Evolutionary conservation across 345 rosid genomes (phyloP).

Genomic region (Syzygium aqueum): DNA sequence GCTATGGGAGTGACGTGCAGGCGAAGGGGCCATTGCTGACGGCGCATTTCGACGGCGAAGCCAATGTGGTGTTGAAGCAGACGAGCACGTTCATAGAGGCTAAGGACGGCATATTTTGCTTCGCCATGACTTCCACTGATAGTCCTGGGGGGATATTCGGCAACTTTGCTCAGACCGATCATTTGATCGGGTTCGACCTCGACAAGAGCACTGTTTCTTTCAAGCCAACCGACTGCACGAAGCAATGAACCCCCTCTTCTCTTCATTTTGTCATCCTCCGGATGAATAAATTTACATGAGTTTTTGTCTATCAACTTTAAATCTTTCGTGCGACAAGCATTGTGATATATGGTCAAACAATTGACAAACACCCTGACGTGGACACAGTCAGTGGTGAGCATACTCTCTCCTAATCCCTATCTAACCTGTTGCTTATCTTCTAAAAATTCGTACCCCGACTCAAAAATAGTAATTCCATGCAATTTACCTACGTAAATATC

Average conservation of each 20-base stretch:
- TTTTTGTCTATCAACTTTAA: neutral
- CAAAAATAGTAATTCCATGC: neutral
- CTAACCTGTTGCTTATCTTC: neutral
- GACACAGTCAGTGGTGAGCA: neutral
- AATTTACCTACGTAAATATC: neutral
- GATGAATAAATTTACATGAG: neutral
- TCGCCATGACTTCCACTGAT: constrained; percentile 3
- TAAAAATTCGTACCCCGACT: neutral
- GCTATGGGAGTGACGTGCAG: constrained; percentile 11
- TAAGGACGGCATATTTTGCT: constrained; percentile 20
- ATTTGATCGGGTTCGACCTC: constrained; percentile 44
- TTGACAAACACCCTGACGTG: neutral
- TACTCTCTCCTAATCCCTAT: neutral
- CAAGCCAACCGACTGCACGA: constrained; percentile 34
- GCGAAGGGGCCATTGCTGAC: constrained; percentile 22
- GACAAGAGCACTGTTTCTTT: constrained; percentile 25
- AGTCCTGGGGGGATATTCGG: constrained; percentile 21
- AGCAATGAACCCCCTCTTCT: neutral
- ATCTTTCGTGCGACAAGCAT: neutral
- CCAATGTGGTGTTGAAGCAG: constrained; percentile 21
- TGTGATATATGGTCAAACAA: neutral
- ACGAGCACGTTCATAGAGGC: constrained; percentile 22
- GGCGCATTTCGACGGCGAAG: constrained; percentile 24
- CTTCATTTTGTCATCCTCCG: neutral
- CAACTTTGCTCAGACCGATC: constrained; percentile 38